Evolutionary conservation across 768 basidiomycete species (phyloP).

Genomic region (Trametes sanguinea): DNA sequence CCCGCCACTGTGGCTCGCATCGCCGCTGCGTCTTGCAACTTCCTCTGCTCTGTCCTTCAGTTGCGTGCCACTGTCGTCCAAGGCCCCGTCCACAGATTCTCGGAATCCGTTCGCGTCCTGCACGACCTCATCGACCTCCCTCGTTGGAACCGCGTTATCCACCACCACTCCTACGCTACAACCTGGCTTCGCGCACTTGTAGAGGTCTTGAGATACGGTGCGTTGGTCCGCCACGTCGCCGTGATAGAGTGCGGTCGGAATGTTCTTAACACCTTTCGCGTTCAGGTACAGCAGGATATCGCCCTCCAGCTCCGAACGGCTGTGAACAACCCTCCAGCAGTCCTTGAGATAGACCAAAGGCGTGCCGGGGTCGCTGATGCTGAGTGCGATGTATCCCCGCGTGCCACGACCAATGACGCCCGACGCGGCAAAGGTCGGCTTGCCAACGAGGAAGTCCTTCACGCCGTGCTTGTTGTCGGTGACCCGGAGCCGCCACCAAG

Average conservation of each 20-base stretch:
- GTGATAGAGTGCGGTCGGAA: slow-evolving; percentile 8
- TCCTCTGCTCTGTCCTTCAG: too few relatives aligned
- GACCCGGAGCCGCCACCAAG: slow-evolving; percentile 1
- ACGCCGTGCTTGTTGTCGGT: neutral
- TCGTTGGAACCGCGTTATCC: too few relatives aligned
- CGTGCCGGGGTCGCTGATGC: neutral
- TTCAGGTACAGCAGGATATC: slow-evolving; percentile 2
- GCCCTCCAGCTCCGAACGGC: slow-evolving; percentile 1
- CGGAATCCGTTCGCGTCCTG: too few relatives aligned
- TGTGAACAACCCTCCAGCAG: slow-evolving; percentile 7
- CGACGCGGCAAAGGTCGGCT: neutral
- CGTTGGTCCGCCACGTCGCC: neutral
- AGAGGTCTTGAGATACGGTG: too few relatives aligned
- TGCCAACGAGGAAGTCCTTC: slow-evolving; percentile 1
- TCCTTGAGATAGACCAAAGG: slow-evolving; percentile 21
- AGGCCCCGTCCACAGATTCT: too few relatives aligned
- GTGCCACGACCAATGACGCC: neutral
- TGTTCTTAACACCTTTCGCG: neutral
- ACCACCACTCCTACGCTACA: too few relatives aligned
- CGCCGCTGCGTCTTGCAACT: too few relatives aligned
- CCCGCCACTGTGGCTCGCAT: too few relatives aligned
- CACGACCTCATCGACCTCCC: too few relatives aligned
- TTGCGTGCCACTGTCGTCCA: too few relatives aligned
- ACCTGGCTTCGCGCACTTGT: too few relatives aligned
- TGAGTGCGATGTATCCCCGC: slow-evolving; percentile 11